These are phyloP conservation scores for Castanea mollissima DNA, from an alignment of 306 rosid species.

Conservation along the genomic window DNA sequence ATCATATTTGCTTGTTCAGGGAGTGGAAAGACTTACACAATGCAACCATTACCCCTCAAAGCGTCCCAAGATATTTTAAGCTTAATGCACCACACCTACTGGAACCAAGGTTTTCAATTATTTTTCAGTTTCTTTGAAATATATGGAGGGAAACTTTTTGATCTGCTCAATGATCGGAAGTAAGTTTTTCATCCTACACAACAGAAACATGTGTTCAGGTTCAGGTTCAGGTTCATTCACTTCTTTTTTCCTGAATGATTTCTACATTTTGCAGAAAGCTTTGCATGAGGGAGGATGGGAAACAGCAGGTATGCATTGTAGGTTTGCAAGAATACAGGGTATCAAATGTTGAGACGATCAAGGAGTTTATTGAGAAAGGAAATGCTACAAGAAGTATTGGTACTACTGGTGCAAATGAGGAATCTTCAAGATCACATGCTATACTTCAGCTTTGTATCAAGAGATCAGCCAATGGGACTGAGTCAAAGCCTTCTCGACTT, in stretches of 20 bases:
- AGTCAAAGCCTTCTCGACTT: conserved; percentile 63
- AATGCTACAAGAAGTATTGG: conserved; percentile 76
- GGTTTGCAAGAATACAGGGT: conserved; percentile 83
- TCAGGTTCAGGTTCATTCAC: conserved; percentile 1
- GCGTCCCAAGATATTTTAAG: conserved; percentile 73
- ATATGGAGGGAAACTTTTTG: conserved; percentile 83
- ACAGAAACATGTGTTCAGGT: conserved; percentile 10
- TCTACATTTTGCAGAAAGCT: conserved; percentile 60
- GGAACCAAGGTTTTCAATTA: conserved; percentile 72
- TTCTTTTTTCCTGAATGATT: conserved; percentile 24
- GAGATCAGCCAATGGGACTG: conserved; percentile 60
- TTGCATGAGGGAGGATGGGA: conserved; percentile 89
- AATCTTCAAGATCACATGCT: conserved; percentile 88
- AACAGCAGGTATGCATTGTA: conserved; percentile 84
- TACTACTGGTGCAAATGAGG: conserved; percentile 87
- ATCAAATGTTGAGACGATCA: conserved; percentile 63
- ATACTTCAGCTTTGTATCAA: conserved; percentile 83
- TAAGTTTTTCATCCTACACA: conserved; percentile 33
- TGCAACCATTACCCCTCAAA: conserved; percentile 89
- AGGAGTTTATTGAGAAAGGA: conserved; percentile 69
- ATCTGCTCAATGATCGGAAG: conserved; percentile 83
- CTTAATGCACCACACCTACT: conserved; percentile 56
- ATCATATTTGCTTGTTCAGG: conserved; percentile 40
- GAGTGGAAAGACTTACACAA: conserved; percentile 82
- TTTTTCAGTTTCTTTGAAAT: conserved; percentile 82